Base-by-base conservation (phyloP, 1,284 basidiomycete species). In the Irpex sp. region DNA sequence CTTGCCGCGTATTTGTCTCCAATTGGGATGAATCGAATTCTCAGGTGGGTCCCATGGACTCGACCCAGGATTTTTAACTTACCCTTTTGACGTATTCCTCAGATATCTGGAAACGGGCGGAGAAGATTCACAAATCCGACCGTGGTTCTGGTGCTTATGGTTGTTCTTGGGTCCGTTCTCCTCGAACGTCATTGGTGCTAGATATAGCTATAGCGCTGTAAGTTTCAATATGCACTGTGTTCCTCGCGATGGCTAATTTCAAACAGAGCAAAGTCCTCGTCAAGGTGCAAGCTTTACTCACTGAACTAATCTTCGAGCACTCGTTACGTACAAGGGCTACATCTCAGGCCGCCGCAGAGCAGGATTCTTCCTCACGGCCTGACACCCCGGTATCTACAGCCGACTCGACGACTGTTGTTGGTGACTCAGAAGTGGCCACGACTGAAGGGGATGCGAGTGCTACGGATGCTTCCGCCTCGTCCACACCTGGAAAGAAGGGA, bases 301-400 rank as follows among this genome's bases (percentile, higher is more conserved):
- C 86, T 0, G 82, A 89, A 67, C 77, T 89, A 1, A 73, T 89
- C 9, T 88, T 89, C 67, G 84, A 88, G 63, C 87, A 89, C 67
- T 77, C 86, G 4, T 75, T 89, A 2, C 80, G 86, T 47, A 82
- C 89, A 49, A 79, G 87, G 21, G 79, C 89, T 8, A 44, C 40
- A 44, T 44, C 40, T 2, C 40, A 44, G 40, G 8, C 40, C 9
- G 9, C 40, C 40, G 9, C 40, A n/a, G 40, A 44, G 9, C 9
- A 44, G 15, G 40, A 44, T 11, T 44, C 40, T 44, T 44, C 40
- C 5, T 11, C 40, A 1, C 59, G 65, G 21, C 56, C 36, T 9
- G 62, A 49, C 15, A 63, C 48, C 9, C 49, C 59, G 13, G 59
- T 57, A 2, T 58, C 60, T 5, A 59, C 19, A 6, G 40, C 60